phyloP scores from a whole-genome alignment of 495 filamentous ascomycete genomes.

The Bathelium albidoporum region DNA sequence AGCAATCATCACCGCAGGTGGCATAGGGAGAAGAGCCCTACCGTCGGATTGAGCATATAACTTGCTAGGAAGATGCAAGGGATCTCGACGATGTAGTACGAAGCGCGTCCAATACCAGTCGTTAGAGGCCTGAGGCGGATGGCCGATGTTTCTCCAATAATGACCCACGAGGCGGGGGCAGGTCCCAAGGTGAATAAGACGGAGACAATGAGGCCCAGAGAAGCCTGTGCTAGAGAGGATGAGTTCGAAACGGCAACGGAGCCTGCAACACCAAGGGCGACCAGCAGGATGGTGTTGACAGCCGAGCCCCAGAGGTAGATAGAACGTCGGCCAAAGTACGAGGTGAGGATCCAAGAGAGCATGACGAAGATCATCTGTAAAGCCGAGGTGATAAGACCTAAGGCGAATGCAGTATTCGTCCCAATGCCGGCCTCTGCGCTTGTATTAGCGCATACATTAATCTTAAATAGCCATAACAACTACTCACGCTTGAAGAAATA shows the following conservation, averaged over 20 bases:
- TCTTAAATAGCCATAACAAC: background rate
- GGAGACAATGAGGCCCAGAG: constrained; percentile 46
- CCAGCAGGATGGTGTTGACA: constrained; percentile 30
- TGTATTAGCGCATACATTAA: constrained; percentile 8
- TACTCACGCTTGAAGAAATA: constrained; percentile 37
- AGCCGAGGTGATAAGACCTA: constrained; percentile 45
- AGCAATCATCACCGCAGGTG: constrained; percentile 4
- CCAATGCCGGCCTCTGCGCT: constrained; percentile 36
- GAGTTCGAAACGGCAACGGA: constrained; percentile 31
- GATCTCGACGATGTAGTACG: constrained; percentile 45
- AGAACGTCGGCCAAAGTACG: constrained; percentile 39
- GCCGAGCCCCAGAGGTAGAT: constrained; percentile 46
- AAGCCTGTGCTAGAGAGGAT: constrained; percentile 38
- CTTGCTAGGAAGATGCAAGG: constrained; percentile 43
- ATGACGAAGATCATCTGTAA: constrained; percentile 43
- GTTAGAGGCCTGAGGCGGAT: constrained; percentile 47
- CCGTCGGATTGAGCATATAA: constrained; percentile 40
- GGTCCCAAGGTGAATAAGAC: constrained; percentile 43
- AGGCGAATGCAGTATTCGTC: constrained; percentile 38
- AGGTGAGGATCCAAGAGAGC: constrained; percentile 46
- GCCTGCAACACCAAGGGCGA: constrained; percentile 41
- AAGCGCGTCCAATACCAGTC: constrained; percentile 45
- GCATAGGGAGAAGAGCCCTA: constrained; percentile 11
- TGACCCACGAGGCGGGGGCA: constrained; percentile 46
- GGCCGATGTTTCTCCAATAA: constrained; percentile 49